Base-by-base conservation (phyloP, 345 rosid species). In the Chamaenerion angustifolium region DNA sequence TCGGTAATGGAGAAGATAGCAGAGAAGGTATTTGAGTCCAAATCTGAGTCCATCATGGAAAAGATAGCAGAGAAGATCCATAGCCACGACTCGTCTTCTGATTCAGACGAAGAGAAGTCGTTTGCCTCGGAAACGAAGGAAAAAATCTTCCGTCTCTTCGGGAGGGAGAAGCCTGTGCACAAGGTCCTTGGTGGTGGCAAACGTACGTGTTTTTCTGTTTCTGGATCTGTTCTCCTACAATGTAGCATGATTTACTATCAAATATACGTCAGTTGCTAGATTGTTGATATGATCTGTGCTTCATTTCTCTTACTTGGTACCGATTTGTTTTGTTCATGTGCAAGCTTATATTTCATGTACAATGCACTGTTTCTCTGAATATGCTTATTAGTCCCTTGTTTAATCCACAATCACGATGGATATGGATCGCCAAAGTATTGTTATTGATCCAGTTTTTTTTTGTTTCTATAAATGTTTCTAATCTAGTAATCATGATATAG, bases 101-200 rank as follows among this genome's bases (percentile, higher is more conserved):
- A 46, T 35, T 56, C 62, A 15, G 67, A 56, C 18, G 56, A 51
- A 17, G 67, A 56, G 37, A 54, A 48, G 55, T 42, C 49, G 23
- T 12, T 42, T 4, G 40, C 56, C 31, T 45, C 61, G 40, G 45
- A 45, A 52, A 4, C 42, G 15, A 63, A 63, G 56, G 43, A 56
- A 10, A 75, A 71, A 57, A 44, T 68, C 44, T 59, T 51, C 44
- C 76, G 69, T 25, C 62, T 71, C 37, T 75, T 71, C 12, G 80
- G 80, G 17, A 58, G 80, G 13, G 74, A 75, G 52, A 61, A 61
- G 68, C 80, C 80, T 16, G 76, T 71, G 1, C 80, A 75, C 55
- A 43, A 65, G 55, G 80, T 71, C 44, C 57, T 75, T 42, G 80
- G 76, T 18, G 74, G 80, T 42, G 76, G 80, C 17, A 75, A 71